These are phyloP conservation scores for Perkinsus marinus DNA, from an alignment of 169 alveolate genomes.

Conservation along the genomic window DNA sequence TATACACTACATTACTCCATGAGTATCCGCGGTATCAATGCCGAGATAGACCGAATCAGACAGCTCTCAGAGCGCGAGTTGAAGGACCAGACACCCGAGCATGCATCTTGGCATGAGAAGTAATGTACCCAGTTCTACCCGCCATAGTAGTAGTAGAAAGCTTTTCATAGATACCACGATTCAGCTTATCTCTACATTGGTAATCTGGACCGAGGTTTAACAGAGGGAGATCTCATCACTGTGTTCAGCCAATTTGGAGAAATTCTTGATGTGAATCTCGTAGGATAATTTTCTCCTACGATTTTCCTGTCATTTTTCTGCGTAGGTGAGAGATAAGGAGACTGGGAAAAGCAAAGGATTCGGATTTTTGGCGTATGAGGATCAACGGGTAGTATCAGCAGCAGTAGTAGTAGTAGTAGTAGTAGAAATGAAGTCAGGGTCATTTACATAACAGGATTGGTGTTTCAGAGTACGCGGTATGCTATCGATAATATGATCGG, in stretches of 20 bases:
- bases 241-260: conserved; percentile 89
- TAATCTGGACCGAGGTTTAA: conserved; percentile 76
- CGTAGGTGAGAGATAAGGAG: background rate
- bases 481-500: conserved; percentile 94
- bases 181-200: conserved; percentile 12
- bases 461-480: conserved; percentile 44
- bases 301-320: background rate
- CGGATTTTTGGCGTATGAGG: conserved; percentile 85
- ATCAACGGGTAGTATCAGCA: conserved; percentile 63
- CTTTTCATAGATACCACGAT: background rate
- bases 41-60: background rate
- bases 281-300: background rate
- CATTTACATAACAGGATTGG: too few relatives aligned
- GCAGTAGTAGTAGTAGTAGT: too few relatives aligned
- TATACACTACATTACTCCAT: background rate
- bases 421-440: too few relatives aligned
- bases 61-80: background rate
- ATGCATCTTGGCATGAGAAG: background rate
- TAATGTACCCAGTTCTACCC: background rate
- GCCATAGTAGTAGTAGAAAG: background rate
- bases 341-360: conserved; percentile 76
- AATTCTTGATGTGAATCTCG: conserved; percentile 79
- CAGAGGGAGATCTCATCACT: conserved; percentile 89
- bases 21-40: background rate
- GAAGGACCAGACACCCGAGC: background rate